Evolutionary conservation across 352 stramenopile species (phyloP), one percentile per base, ranked within the genome.

Genomic region (Phytophthora sp.): DNA sequence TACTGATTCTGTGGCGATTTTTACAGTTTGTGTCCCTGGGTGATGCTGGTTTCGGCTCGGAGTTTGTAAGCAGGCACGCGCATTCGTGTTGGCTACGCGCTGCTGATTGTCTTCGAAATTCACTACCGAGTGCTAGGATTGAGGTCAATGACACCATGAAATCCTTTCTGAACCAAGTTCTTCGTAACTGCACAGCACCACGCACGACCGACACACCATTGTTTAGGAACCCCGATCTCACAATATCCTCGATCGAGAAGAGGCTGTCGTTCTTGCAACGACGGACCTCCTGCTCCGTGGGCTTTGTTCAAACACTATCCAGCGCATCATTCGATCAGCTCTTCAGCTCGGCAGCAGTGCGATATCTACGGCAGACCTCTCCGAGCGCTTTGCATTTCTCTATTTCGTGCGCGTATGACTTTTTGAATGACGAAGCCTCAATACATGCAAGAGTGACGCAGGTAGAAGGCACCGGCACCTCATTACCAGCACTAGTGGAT

Each of bases 1-100:
- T 70, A 0, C 18, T 58, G 2, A 70, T 70, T 24, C 11, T 66
- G 15, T 66, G 48, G 45, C 30, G 32, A 5, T 70, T 70, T 28
- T 35, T 66, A 6, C 8, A 45, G 18, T 24, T 24, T 9, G 9
- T 70, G 12, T 23, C 46, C 5, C 5, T 56, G 8, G 8, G 31
- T 5, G 54, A 66, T 17, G 15, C 48, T 3, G 28, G 34, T 0
- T 20, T 57, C 34, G 34, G 11, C 24, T 0, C 17, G n/a, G 26
- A 37, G 9, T 12, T 9, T 5, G 1, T 48, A n/a, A 9, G 20
- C 7, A 21, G 3, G 5, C 21, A 38, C 13, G 10, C 60, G 7
- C 62, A 35, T 13, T 24, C 48, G 4, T 49, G 52, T 21, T 70
- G 62, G 62, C 18, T 64, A 5, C 17, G 18, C 15, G 24, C 32